phyloP scores from a whole-genome alignment of 1,284 basidiomycete genomes.

The Cutaneotrichosporon sp. region DNA sequence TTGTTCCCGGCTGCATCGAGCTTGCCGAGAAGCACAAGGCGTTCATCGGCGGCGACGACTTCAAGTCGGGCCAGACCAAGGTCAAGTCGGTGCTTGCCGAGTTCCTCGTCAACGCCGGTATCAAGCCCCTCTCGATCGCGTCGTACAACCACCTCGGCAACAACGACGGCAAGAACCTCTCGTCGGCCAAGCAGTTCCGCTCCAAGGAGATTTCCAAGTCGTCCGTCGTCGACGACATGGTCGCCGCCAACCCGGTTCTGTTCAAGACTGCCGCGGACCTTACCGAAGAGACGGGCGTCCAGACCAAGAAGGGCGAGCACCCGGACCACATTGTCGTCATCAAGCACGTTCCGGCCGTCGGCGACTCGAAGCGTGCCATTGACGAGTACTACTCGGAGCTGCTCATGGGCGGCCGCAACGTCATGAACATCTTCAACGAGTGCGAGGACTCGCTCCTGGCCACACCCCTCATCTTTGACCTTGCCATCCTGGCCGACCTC shows the following conservation, averaged over 20 bases:
- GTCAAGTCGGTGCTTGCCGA: conserved; percentile 94
- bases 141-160: conserved; percentile 99
- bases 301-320: conserved; percentile 59
- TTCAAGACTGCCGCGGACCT: conserved; percentile 60
- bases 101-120: conserved; percentile 97
- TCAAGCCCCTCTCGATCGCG: conserved; percentile 94
- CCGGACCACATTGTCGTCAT: conserved; percentile 97
- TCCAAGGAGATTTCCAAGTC: conserved; percentile 98
- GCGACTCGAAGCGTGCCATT: conserved; percentile 90
- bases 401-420: conserved; percentile 55
- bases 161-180: conserved; percentile 93
- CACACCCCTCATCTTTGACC: conserved; percentile 89
- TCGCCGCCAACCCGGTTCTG: conserved; percentile 79
- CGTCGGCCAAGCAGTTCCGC: conserved; percentile 89
- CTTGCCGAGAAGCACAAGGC: conserved; percentile 84
- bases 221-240: conserved; percentile 97
- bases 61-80: conserved; percentile 92
- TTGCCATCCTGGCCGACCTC: conserved; percentile 89
- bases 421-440: conserved; percentile 80
- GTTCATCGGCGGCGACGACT: conserved; percentile 96
- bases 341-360: conserved; percentile 78
- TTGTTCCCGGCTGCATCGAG: conserved; percentile 89
- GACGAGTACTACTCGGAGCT: conserved; percentile 97
- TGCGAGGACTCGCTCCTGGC: conserved; percentile 97
- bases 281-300: conserved; percentile 54